These are phyloP conservation scores for Sarcomyxa edulis DNA, from an alignment of 768 basidiomycete species.

Conservation along the genomic window DNA sequence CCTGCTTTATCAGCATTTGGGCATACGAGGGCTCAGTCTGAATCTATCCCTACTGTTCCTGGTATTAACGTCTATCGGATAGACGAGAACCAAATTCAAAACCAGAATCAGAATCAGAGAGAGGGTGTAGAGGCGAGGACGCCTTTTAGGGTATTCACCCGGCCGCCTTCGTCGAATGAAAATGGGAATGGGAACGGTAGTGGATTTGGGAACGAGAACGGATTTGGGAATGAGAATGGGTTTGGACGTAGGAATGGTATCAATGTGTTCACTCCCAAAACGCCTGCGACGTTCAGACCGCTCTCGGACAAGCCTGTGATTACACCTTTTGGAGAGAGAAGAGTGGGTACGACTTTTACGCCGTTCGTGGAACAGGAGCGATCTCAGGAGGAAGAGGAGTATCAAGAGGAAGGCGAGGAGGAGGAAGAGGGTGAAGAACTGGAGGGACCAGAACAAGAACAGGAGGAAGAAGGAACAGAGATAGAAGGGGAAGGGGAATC, in stretches of 20 bases:
- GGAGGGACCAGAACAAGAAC: conserved; percentile 1
- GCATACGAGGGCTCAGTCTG: no score
- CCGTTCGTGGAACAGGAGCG: conserved; percentile 30
- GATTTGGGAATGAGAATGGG: no score
- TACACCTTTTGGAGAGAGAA: conserved; percentile 33
- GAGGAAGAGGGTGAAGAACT: conserved; percentile 37
- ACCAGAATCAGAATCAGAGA: conserved; percentile 28
- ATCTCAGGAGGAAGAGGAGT: conserved; percentile 14
- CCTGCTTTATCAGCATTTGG: no score
- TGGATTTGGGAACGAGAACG: no score
- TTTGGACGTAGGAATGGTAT: no score
- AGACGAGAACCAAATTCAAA: conserved; percentile 24
- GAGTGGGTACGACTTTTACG: conserved; percentile 25
- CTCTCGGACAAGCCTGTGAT: conserved; percentile 32
- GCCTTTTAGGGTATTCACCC: conserved; percentile 67
- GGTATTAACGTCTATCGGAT: conserved; percentile 15
- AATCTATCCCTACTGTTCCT: no score
- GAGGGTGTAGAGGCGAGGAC: no score
- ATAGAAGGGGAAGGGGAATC: conserved; percentile 15
- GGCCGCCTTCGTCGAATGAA: conserved; percentile 49
- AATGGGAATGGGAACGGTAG: no score
- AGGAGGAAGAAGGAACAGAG: conserved; percentile 8
- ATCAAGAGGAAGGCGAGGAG: conserved; percentile 18
- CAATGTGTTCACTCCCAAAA: no score
- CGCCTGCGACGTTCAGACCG: conserved; percentile 34